Evolutionary conservation across 306 rosid species (phyloP).

Genomic region (Datisca glomerata): DNA sequence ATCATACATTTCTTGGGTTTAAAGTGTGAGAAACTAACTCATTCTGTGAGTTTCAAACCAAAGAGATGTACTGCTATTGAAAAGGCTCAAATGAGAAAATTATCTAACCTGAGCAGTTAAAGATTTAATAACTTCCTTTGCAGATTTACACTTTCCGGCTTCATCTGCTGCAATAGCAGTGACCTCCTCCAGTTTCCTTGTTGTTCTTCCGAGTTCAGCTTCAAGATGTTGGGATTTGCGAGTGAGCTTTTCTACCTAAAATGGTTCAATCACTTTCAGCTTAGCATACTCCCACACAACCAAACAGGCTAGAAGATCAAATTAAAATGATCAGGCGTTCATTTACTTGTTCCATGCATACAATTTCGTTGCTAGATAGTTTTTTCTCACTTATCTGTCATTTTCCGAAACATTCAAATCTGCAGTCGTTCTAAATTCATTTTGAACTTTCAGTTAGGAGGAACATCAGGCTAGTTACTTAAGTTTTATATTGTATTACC

Average conservation of each 20-base stretch:
- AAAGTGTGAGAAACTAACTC: background rate
- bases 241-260: slow-evolving; percentile 73
- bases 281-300: background rate
- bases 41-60: background rate
- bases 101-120: slow-evolving; percentile 70
- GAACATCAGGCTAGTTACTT: background rate
- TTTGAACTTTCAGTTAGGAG: too few species aligned
- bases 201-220: slow-evolving; percentile 64
- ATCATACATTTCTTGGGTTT: too few species aligned
- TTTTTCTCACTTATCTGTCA: too few species aligned
- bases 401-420: too few species aligned
- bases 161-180: slow-evolving; percentile 73
- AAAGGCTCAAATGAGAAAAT: slow-evolving; percentile 14
- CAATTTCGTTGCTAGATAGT: too few species aligned
- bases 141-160: slow-evolving; percentile 84
- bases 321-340: background rate
- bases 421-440: too few species aligned
- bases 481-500: background rate
- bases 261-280: slow-evolving; percentile 10
- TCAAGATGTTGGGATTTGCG: slow-evolving; percentile 57
- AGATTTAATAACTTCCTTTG: slow-evolving; percentile 82
- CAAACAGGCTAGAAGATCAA: background rate
- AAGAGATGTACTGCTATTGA: too few species aligned
- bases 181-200: slow-evolving; percentile 64
- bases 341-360: slow-evolving; percentile 3